Evolutionary conservation across 345 rosid genomes (phyloP).

Genomic region (Pelargonium nanum): DNA sequence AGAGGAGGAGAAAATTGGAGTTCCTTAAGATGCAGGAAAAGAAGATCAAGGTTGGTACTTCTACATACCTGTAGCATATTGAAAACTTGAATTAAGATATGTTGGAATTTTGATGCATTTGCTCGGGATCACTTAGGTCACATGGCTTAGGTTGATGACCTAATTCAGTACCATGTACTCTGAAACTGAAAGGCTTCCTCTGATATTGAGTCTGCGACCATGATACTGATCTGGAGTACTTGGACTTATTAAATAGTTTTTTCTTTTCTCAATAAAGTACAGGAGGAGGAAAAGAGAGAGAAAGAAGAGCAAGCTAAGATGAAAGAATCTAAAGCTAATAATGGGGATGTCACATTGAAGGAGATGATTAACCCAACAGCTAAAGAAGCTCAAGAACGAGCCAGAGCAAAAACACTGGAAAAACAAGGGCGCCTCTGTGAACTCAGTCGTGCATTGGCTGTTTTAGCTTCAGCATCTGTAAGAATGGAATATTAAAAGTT

Average conservation of each 20-base stretch:
- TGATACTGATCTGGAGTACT: background rate
- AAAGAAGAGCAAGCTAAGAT: constrained; percentile 59
- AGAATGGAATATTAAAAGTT: constrained; percentile 17
- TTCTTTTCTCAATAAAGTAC: constrained; percentile 9
- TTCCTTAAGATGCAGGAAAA: constrained; percentile 94
- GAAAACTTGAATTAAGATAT: background rate
- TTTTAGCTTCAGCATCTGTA: constrained; percentile 92
- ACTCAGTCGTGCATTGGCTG: constrained; percentile 76
- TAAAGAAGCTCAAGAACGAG: constrained; percentile 63
- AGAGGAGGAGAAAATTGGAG: constrained; percentile 82
- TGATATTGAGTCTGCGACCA: background rate
- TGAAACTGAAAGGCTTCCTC: background rate
- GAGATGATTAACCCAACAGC: constrained; percentile 60
- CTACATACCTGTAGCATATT: background rate
- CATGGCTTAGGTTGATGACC: background rate
- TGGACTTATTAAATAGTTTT: background rate
- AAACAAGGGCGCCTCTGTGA: constrained; percentile 71
- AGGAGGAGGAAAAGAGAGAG: constrained; percentile 85
- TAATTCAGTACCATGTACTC: background rate
- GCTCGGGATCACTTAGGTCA: background rate
- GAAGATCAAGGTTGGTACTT: constrained; percentile 59
- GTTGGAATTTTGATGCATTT: background rate
- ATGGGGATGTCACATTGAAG: constrained; percentile 69
- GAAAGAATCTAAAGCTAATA: constrained; percentile 40
- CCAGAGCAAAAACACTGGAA: constrained; percentile 58